A percentile compares a stretch with the other conserved stretches of the same genome.
These are phyloP conservation scores for Microcyclospora pomicola DNA, from an alignment of 2,329 filamentous ascomycete genomes.

Conservation along the genomic window DNA sequence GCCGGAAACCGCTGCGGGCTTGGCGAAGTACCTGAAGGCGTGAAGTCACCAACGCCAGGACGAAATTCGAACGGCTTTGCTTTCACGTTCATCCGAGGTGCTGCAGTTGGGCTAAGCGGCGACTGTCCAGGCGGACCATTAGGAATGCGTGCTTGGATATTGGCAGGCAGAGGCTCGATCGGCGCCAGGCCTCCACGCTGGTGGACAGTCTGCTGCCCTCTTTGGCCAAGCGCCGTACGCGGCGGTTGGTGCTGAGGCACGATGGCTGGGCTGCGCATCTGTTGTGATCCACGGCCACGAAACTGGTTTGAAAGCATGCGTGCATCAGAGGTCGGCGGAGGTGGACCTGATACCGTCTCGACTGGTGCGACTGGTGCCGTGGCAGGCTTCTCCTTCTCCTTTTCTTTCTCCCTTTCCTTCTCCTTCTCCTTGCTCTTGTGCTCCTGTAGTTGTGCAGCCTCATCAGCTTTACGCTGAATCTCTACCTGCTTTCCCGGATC, in stretches of 20 bases:
- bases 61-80: constrained; percentile 74
- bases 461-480: constrained; percentile 77
- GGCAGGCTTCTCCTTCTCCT: too few relatives aligned
- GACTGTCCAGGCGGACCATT: constrained; percentile 23
- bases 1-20: constrained; percentile 33
- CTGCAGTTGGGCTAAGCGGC: constrained; percentile 39
- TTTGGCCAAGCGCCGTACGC: constrained; percentile 7
- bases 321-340: constrained; percentile 1
- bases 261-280: constrained; percentile 1
- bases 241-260: constrained; percentile 6
- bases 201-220: constrained; percentile 5
- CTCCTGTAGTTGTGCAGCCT: constrained; percentile 50
- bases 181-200: constrained; percentile 15
- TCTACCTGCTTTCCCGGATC: constrained; percentile 88
- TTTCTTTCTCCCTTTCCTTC: constrained; percentile 2
- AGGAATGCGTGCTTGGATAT: constrained; percentile 47
- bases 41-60: constrained; percentile 67
- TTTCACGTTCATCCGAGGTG: constrained; percentile 45
- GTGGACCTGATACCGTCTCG: too few relatives aligned
- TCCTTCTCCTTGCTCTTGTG: constrained; percentile 29
- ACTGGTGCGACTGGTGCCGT: too few relatives aligned
- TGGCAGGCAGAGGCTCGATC: constrained; percentile 44
- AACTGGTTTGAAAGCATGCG: constrained; percentile 6
- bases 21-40: constrained; percentile 65
- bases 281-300: constrained; percentile 3